Conservation (phyloP, 2,329 filamentous ascomycete species). For the Rutstroemia sp. region DNA sequence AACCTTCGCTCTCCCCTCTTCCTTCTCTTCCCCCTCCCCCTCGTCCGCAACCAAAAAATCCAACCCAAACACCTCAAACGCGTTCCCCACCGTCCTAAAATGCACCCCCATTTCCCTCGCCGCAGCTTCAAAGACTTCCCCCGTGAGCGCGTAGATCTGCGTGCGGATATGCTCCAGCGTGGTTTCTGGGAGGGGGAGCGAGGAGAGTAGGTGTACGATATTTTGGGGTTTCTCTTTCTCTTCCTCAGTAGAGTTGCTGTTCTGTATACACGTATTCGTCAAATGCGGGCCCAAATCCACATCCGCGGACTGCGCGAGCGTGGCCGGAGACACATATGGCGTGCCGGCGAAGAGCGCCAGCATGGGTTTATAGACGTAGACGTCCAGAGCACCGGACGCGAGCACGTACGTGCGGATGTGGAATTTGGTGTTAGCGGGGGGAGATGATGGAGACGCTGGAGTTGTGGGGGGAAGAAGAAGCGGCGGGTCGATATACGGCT, state of each 20-base stretch:
- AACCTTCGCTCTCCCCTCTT: slow-evolving; percentile 39
- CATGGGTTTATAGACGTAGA: slow-evolving; percentile 87
- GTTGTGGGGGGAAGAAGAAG: slow-evolving; percentile 49
- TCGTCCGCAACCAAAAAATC: slow-evolving; percentile 75
- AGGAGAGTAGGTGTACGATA: slow-evolving; percentile 70
- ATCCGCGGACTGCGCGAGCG: slow-evolving; percentile 16
- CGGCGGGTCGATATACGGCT: slow-evolving; percentile 88
- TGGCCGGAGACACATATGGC: slow-evolving; percentile 60
- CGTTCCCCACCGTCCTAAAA: slow-evolving; percentile 83
- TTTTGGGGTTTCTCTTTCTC: slow-evolving; percentile 38
- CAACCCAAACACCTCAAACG: slow-evolving; percentile 86
- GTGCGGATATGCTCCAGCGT: slow-evolving; percentile 53
- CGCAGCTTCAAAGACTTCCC: slow-evolving; percentile 79
- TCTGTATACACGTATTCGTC: slow-evolving; percentile 92
- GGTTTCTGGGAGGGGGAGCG: slow-evolving; percentile 35
- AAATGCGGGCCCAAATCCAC: slow-evolving; percentile 67
- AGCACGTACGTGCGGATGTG: slow-evolving; percentile 91
- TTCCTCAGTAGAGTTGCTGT: slow-evolving; percentile 28
- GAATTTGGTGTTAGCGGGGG: slow-evolving; percentile 66
- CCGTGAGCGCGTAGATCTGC: slow-evolving; percentile 68
- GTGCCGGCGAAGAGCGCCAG: slow-evolving; percentile 83
- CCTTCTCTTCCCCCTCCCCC: slow-evolving; percentile 6
- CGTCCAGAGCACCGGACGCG: slow-evolving; percentile 65
- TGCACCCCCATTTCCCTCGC: slow-evolving; percentile 78
- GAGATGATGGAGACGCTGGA: slow-evolving; percentile 13